These are phyloP conservation scores for Dryadomyces quercus-mongolicae DNA, from an alignment of 2,329 filamentous ascomycete species.

Conservation along the genomic window DNA sequence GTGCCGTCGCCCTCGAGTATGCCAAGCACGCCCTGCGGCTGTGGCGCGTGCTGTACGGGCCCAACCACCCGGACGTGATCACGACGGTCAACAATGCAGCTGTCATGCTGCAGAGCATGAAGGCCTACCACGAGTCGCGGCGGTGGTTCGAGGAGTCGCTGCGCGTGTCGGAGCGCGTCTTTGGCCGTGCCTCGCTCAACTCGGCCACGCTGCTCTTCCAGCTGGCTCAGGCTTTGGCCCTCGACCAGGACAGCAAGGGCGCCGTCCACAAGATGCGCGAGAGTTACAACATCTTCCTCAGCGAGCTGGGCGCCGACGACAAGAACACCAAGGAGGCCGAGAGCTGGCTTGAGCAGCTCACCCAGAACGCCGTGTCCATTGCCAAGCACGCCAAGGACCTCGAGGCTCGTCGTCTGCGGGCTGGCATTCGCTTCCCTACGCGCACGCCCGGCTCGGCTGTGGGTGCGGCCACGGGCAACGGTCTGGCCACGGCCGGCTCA, in stretches of 20 bases:
- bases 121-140: constrained; percentile 87
- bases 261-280: constrained; percentile 92
- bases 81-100: constrained; percentile 98
- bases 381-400: constrained; percentile 88
- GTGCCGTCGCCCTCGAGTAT: constrained; percentile 73
- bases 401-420: constrained; percentile 60
- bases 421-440: constrained; percentile 56
- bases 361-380: constrained; percentile 86
- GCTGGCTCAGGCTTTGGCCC: constrained; percentile 82
- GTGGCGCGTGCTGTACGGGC: constrained; percentile 94
- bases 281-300: constrained; percentile 89
- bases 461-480: constrained; percentile 16
- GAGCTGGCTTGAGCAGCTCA: constrained; percentile 91
- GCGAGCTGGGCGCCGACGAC: constrained; percentile 75
- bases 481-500: background rate
- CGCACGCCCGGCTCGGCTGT: constrained; percentile 36
- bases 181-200: constrained; percentile 82
- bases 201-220: constrained; percentile 94
- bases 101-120: constrained; percentile 94
- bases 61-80: constrained; percentile 91
- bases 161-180: constrained; percentile 76
- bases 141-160: constrained; percentile 95
- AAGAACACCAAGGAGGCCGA: constrained; percentile 98
- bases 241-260: constrained; percentile 90
- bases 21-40: constrained; percentile 86